A percentile compares a stretch with the other conserved stretches of the same genome.
phyloP scores from a whole-genome alignment of 257 asterid genomes.

The Capsicum rhomboideum region DNA sequence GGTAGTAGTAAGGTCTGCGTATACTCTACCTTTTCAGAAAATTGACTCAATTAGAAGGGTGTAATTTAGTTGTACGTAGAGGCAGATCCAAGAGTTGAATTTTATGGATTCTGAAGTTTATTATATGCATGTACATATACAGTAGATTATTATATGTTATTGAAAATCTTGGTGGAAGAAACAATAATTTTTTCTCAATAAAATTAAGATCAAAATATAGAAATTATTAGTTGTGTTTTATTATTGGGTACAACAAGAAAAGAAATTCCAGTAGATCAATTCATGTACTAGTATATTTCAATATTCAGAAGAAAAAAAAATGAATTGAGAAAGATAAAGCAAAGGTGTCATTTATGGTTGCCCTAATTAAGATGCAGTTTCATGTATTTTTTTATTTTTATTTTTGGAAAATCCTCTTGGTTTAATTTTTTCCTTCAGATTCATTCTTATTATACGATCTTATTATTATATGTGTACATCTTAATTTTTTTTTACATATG shows the following conservation, averaged over 20 bases:
- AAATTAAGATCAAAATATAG: too few species aligned
- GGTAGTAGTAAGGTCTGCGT: too few species aligned
- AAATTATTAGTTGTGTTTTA: too few species aligned
- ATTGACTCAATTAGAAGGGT: background rate
- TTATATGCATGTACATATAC: background rate
- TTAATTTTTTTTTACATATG: too few species aligned
- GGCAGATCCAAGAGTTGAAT: background rate
- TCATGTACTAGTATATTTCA: too few species aligned
- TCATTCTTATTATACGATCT: background rate
- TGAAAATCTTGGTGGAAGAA: background rate
- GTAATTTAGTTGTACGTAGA: background rate
- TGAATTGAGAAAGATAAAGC: background rate
- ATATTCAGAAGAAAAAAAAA: too few species aligned
- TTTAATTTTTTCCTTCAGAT: background rate
- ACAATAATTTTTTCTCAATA: too few species aligned
- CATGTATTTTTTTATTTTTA: background rate
- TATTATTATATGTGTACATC: background rate
- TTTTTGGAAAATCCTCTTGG: too few species aligned
- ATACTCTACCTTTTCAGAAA: too few species aligned
- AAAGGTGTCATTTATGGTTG: background rate
- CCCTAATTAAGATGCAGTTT: background rate
- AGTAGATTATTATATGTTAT: background rate
- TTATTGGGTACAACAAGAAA: background rate
- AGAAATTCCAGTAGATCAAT: background rate
- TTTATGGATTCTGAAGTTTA: background rate